Evolutionary conservation across 225 moss, liverwort and hornwort species (phyloP), one percentile per base, ranked within the genome.

Genomic region (Pseudisothecium myosuroides): DNA sequence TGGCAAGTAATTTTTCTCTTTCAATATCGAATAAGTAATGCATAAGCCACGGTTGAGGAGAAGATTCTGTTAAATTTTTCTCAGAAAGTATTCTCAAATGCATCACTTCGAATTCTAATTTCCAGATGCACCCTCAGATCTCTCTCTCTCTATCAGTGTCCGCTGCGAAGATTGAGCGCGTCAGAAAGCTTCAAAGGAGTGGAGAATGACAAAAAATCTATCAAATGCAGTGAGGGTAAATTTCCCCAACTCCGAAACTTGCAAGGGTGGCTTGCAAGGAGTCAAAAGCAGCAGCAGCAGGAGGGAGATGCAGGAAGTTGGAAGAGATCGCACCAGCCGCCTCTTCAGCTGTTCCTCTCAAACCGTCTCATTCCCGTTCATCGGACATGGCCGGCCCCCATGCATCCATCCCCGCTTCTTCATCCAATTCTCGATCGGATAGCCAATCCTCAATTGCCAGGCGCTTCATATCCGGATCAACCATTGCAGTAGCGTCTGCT

Each of bases 331-430:
- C 76, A 75, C 78, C 86, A 76, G 75, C 88, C 82, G 45, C 85
- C 91, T 67, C 76, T 88, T 91, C 85, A 61, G 81, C 81, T 88
- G 60, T 85, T 76, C 29, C 76, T 91, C 75, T 73, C 88, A 76
- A 91, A 91, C 85, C 81, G 85, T 61, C 91, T 86, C 81, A 34
- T 50, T 88, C 75, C 76, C 81, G 50, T 91, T 91, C 88, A 76
- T 91, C 59, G 49, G 73, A 72, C 60, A 60, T 36, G 18, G 73
- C 34, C 34, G 60, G 59, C 39, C 36, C 74, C 61, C 81, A 41
- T 28, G 78, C 65, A 66, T 76, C 59, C 54, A 54, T 75, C 75
- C 75, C 14, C 54, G 31, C 59, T 76, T 81, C 86, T 86, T 88
- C 88, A 91, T 91, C 91, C 85, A 85, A 50, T 62, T 34, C 64